Percentiles rank a stretch among this genome's conserved stretches.
phyloP scores from a whole-genome alignment of 1,284 basidiomycete species.

The Chalciporus sp. region DNA sequence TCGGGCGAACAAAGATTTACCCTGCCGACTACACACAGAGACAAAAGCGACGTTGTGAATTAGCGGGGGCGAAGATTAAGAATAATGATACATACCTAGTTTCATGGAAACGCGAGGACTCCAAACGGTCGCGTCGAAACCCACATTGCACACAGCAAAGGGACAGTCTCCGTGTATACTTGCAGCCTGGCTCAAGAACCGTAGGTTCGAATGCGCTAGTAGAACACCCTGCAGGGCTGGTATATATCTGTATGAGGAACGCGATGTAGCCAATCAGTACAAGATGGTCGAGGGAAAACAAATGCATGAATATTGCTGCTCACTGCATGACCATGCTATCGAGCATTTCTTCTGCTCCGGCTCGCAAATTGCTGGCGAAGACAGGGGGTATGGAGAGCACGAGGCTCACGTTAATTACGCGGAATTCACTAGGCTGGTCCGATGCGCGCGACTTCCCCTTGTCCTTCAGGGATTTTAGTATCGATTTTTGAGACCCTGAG shows the following conservation, averaged over 20 bases:
- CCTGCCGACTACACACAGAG: constrained; percentile 64
- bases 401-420: constrained; percentile 65
- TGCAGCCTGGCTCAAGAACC: constrained; percentile 70
- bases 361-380: constrained; percentile 69
- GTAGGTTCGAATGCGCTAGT: constrained; percentile 80
- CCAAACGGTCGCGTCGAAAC: constrained; percentile 90
- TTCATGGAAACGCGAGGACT: constrained; percentile 85
- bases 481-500: constrained; percentile 6
- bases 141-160: constrained; percentile 75
- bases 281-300: neutral
- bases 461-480: constrained; percentile 35
- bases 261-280: constrained; percentile 3
- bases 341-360: constrained; percentile 84
- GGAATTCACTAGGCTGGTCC: constrained; percentile 58
- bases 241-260: constrained; percentile 68
- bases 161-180: constrained; percentile 85
- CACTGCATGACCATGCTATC: constrained; percentile 95
- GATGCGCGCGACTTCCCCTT: constrained; percentile 39
- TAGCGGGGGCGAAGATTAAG: neutral
- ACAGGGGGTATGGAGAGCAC: constrained; percentile 82
- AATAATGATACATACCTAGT: constrained; percentile 58
- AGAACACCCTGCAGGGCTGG: constrained; percentile 87
- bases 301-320: constrained; percentile 31
- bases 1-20: constrained; percentile 93
- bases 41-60: neutral